Evolutionary conservation across 148 eudicot genomes (phyloP), one percentile per base, ranked within the genome.

Genomic region (Heliamphora exappendiculata): DNA sequence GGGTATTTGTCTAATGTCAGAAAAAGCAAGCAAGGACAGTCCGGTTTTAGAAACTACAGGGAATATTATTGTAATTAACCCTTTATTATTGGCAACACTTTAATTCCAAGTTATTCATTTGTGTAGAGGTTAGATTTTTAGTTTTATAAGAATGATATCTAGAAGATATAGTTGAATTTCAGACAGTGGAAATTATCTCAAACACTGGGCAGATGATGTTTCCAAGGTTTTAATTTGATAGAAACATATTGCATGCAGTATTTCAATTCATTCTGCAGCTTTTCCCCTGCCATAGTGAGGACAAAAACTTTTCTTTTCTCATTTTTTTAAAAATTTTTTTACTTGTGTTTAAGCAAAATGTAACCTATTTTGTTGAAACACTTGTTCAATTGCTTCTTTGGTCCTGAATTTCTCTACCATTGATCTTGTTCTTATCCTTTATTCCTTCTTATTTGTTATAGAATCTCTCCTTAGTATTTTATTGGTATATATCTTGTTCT

Each of bases 121-220:
- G 33, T 41, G 41, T 14, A 16, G 51, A 28, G 37, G 11, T 73
- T 47, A 13, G 34, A 28, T 68, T 22, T 8, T 19, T 36, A 45
- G 17, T 10, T n/a, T n/a, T 9, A 5, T 58, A 67, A 31, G 28
- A 31, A 71, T 31, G 7, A 67, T 41, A 20, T 7, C n/a, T 55
- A 36, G 20, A 7, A 7, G 34, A 41, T 41, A 28, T 29, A 37
- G 26, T 41, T 41, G 44, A 59, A 7, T 59, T 39, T 59, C 36
- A 44, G 53, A 24, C 22, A 31, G 64, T 5, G 12, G 29, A 36
- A 36, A 24, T 73, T 55, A 6, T 55, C 11, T 36, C 47, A 54
- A 72, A 73, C 55, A 73, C 29, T n/a, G 75, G 34, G 12, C 5
- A 55, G 20, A 73, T 10, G n/a, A 37, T 54, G 49, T 54, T 54